Conservation (phyloP, 2,329 filamentous ascomycete genomes). For the Didymella sp. region DNA sequence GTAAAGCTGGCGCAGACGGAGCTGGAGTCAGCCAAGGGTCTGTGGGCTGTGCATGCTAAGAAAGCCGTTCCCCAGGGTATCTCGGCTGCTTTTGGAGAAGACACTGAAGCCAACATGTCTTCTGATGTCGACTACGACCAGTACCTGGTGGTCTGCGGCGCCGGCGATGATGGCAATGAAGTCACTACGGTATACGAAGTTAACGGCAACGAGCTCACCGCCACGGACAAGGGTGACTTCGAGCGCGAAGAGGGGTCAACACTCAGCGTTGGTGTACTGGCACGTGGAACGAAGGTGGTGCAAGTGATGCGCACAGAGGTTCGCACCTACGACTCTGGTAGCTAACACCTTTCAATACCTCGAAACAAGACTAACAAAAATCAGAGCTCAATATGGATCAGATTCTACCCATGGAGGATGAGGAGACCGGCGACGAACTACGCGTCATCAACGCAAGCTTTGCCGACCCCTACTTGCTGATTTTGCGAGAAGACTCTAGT, state of each 20-base stretch:
- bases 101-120: slow-evolving; percentile 48
- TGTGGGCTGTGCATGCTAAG: slow-evolving; percentile 81
- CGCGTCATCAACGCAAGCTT: slow-evolving; percentile 82
- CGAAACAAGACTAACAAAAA: not conserved
- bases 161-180: slow-evolving; percentile 70
- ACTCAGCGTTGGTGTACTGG: slow-evolving; percentile 82
- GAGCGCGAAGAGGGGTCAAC: slow-evolving; percentile 88
- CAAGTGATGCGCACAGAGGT: slow-evolving; percentile 89
- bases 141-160: slow-evolving; percentile 83
- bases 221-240: slow-evolving; percentile 84
- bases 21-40: slow-evolving; percentile 73
- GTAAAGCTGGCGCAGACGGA: slow-evolving; percentile 72
- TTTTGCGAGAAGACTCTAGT: slow-evolving; percentile 84
- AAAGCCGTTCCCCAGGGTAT: slow-evolving; percentile 68
- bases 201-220: slow-evolving; percentile 75
- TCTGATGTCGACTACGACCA: slow-evolving; percentile 71
- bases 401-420: slow-evolving; percentile 91
- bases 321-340: slow-evolving; percentile 87
- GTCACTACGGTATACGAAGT: slow-evolving; percentile 80
- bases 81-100: slow-evolving; percentile 56
- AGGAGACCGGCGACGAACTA: slow-evolving; percentile 77
- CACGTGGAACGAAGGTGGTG: slow-evolving; percentile 79
- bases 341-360: slow-evolving; percentile 47
- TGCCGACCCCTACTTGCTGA: slow-evolving; percentile 81
- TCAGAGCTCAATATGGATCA: slow-evolving; percentile 84